These are phyloP conservation scores for Barnettozyma pratensis DNA, from an alignment of 805 yeast genomes.

Conservation along the genomic window DNA sequence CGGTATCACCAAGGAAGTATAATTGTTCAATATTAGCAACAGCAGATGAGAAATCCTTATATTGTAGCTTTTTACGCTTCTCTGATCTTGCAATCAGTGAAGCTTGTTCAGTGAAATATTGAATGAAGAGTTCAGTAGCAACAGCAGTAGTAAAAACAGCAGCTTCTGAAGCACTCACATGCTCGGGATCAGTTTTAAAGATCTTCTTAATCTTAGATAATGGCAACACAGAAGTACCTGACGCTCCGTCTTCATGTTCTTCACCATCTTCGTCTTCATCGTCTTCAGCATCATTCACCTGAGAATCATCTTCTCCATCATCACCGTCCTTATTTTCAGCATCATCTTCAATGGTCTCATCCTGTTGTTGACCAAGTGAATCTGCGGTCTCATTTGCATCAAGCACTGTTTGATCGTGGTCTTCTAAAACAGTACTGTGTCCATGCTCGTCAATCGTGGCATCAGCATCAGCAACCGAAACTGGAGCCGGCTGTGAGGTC, in stretches of 20 bases:
- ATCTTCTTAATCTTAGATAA: conserved; percentile 65
- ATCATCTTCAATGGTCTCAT: conserved; percentile 9
- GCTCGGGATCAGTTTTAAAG: conserved; percentile 72
- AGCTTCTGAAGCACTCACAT: conserved; percentile 56
- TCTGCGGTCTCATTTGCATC: conserved; percentile 11
- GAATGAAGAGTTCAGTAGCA: conserved; percentile 74
- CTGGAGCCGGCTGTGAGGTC: not conserved
- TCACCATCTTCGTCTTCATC: conserved; percentile 12
- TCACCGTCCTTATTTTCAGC: not conserved
- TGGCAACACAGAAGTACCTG: conserved; percentile 44
- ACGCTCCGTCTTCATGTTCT: conserved; percentile 25
- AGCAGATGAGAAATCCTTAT: conserved; percentile 64
- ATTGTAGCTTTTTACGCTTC: conserved; percentile 63
- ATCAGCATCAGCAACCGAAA: conserved; percentile 1
- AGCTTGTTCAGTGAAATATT: conserved; percentile 68
- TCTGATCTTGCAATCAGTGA: conserved; percentile 57
- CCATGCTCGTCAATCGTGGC: not conserved
- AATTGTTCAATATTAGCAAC: conserved; percentile 56
- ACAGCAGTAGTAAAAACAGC: conserved; percentile 73
- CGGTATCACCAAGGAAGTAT: conserved; percentile 57
- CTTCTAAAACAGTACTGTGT: conserved; percentile 14
- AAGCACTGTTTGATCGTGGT: conserved; percentile 8
- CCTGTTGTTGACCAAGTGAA: conserved; percentile 4
- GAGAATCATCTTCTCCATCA: conserved; percentile 3
- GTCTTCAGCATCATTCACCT: conserved; percentile 4